phyloP scores from a whole-genome alignment of 768 basidiomycete genomes.

The Lactifluus piperatus region DNA sequence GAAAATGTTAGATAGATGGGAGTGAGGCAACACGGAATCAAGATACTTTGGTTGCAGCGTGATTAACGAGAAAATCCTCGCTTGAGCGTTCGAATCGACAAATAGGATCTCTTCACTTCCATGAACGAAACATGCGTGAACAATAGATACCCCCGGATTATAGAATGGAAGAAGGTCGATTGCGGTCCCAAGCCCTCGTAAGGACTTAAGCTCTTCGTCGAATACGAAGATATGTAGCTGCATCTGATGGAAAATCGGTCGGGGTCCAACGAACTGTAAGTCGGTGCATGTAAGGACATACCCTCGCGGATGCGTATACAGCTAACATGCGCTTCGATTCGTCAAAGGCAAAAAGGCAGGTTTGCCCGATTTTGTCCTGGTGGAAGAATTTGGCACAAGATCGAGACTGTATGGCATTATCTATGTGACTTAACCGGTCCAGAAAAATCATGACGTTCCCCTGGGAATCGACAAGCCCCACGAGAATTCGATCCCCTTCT shows the following conservation, averaged over 20 bases:
- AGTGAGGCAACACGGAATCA: too few species aligned
- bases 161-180: conserved; percentile 41
- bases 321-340: conserved; percentile 45
- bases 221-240: conserved; percentile 39
- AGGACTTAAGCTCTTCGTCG: conserved; percentile 35
- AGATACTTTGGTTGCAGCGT: conserved; percentile 45
- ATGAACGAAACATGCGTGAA: conserved; percentile 36
- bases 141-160: conserved; percentile 23
- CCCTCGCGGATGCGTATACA: conserved; percentile 37
- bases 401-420: background rate
- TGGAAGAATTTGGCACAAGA: conserved; percentile 25
- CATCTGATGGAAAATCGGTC: conserved; percentile 17
- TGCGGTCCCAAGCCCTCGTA: conserved; percentile 36
- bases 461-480: conserved; percentile 4
- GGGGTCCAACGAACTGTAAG: too few species aligned
- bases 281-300: conserved; percentile 10
- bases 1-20: background rate
- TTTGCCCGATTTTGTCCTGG: conserved; percentile 39
- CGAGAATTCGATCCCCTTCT: conserved; percentile 11
- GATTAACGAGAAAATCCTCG: conserved; percentile 44
- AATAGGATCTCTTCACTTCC: conserved; percentile 48
- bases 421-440: conserved; percentile 4
- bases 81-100: conserved; percentile 36
- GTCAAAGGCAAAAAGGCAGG: conserved; percentile 42
- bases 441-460: conserved; percentile 14